Evolutionary conservation across 2,329 filamentous ascomycete species (phyloP), one percentile per base, ranked within the genome.

Genomic region (Juglanconis sp.): DNA sequence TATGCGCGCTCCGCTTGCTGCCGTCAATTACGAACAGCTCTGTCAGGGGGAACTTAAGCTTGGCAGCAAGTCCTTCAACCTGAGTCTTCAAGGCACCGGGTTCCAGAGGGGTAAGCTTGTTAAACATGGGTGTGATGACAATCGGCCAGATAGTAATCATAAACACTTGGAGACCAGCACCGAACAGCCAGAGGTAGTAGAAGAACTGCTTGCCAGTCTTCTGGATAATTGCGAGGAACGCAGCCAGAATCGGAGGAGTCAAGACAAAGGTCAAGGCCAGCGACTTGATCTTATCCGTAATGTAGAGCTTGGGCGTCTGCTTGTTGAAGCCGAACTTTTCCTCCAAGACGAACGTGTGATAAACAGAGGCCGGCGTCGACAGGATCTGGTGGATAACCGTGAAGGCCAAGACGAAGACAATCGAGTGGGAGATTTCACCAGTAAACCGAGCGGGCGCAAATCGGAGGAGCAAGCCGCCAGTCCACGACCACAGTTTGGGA

Each of bases 261-360:
- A 99, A 83, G 52, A 86, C 87, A 66, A 96, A 82, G 55, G 88
- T 86, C 61, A 99, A 84, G 67, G 91, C 82, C 74, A 96, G 92
- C 36, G 89, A 87, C 82, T 99, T 99, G 78, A 98, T 74, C 79
- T 96, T 87, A 73, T 99, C 95, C 68, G 86, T 90, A 56, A 97
- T 72, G 82, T 94, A 99, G 35, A 98, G 82, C 74, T 87, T 87
- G 58, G 92, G 79, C 0, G 95, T 98, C 81, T 96, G 92, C 80
- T 99, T 99, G 78, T 99, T 99, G 85, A 99, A 99, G 53, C 95
- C 95, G 69, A 96, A 99, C 72, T 92, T 90, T 77, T 97, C 93
- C 76, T 99, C 95, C 59, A 99, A 81, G 52, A 98, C 91, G 71
- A 99, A 99, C 11, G 92, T 95, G 77, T 93, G 88, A 81, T 98